Percentiles rank a stretch among this genome's conserved stretches.
Conservation (phyloP, 345 rosid species). For the Schrenkiella parvula region DNA sequence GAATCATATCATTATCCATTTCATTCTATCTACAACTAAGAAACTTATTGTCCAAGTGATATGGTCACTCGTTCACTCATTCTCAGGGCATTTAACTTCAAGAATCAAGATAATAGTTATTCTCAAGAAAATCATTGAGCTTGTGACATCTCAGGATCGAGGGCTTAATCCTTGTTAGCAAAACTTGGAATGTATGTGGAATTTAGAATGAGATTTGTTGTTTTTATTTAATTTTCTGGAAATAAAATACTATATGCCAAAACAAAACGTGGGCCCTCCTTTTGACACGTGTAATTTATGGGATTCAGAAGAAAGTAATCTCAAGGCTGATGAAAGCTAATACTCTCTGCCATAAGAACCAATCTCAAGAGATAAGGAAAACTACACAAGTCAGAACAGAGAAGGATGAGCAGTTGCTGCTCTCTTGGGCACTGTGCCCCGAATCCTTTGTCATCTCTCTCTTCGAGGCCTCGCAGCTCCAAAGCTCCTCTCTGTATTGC, state of each 20-base stretch:
- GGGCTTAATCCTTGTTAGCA: neutral
- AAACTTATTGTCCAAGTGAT: too few species aligned
- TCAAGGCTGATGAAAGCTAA: neutral
- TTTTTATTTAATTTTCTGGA: neutral
- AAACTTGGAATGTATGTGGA: neutral
- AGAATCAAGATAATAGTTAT: too few species aligned
- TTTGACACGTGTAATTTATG: slow-evolving; percentile 4
- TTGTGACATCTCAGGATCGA: neutral
- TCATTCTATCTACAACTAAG: too few species aligned
- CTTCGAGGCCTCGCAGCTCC: slow-evolving; percentile 18
- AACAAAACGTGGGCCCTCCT: neutral
- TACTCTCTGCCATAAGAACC: slow-evolving; percentile 22
- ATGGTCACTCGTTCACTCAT: too few species aligned
- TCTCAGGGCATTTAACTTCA: too few species aligned
- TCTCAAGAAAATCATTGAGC: neutral
- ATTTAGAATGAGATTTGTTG: neutral
- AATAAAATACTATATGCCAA: neutral
- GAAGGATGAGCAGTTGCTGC: slow-evolving; percentile 35
- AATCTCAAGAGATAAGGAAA: slow-evolving; percentile 27
- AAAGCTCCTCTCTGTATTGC: slow-evolving; percentile 24
- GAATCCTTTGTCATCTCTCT: slow-evolving; percentile 41
- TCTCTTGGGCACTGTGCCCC: slow-evolving; percentile 30
- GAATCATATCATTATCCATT: neutral
- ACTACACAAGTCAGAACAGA: slow-evolving; percentile 2
- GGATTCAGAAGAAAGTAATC: neutral